Base-by-base conservation (phyloP, 208 protist genomes). In the Wallacemonas collosoma region DNA sequence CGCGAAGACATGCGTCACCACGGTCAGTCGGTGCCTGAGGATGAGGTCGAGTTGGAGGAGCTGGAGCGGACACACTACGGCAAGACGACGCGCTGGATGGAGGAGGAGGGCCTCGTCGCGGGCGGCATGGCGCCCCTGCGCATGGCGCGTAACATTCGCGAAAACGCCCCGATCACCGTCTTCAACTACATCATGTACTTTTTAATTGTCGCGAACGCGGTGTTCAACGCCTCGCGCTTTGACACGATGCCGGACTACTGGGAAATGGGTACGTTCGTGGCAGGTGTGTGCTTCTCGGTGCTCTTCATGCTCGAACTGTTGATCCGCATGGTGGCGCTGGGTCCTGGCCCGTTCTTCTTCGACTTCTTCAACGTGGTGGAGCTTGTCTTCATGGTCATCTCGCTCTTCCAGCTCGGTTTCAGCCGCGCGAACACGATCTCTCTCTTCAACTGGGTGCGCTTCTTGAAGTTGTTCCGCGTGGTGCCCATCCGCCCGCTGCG, bases 321-420 rank as follows among this genome's bases (percentile, higher is more conserved):
- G 40, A 85, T 96, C 44, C 89, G 89, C 50, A 61, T 96, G 35
- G 64, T 93, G 45, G 94, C 88, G 41, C 75, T 96, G 60, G 94
- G 94, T 26, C 83, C 85, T 3, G 86, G 86, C 9, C 85, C 87
- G 40, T 97, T 94, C 81, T 77, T 94, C 57, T 73, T 64, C 9
- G 84, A 96, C 67, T 62, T 86, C 45, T 87, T 93, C 56, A 95
- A 95, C 74, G 58, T 95, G 7, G 74, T 97, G 40, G 88, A 95
- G 71, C 15, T 79, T 26, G 70, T 83, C 7, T 85, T 95, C 55
- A 85, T 91, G 51, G 75, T 95, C 48, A 81, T 94, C 75, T 93
- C 88, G 15, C 83, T 97, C 66, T 91, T 97, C 73, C 89, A 98
- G 73, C 79, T 98, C n/a, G 93, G 87, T n/a, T 94, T 93, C 77